A percentile compares a stretch with the other conserved stretches of the same genome.
Evolutionary conservation across 1,284 basidiomycete genomes (phyloP).

Genomic region (Leccinum insolens): DNA sequence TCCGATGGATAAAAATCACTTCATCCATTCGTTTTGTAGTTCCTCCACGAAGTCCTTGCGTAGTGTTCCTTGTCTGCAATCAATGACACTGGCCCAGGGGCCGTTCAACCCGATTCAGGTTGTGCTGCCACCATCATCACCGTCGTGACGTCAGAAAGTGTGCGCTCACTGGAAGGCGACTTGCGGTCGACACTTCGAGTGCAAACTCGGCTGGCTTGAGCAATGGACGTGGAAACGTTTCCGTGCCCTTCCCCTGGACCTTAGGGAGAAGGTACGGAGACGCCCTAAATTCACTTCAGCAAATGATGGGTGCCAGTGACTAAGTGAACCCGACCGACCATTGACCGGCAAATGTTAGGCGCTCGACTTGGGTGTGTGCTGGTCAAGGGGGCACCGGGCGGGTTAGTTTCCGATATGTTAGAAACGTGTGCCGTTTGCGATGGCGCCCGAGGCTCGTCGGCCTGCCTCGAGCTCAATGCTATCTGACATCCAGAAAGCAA

Average conservation of each 20-base stretch:
- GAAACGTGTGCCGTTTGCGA: neutral
- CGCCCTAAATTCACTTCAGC: neutral
- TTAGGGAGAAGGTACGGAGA: neutral
- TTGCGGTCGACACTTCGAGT: neutral
- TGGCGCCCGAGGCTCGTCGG: neutral
- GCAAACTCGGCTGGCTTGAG: neutral
- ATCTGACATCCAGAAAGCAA: neutral
- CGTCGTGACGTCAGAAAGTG: neutral
- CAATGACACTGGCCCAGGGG: neutral
- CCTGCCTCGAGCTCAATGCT: neutral
- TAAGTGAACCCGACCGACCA: neutral
- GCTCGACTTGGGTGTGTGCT: neutral
- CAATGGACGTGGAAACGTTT: neutral
- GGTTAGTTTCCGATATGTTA: neutral
- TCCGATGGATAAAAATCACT: neutral
- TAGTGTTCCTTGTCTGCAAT: neutral
- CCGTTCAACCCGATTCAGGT: too few relatives aligned
- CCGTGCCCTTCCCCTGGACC: neutral
- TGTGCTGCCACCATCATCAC: neutral
- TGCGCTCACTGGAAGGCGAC: neutral
- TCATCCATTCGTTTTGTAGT: neutral
- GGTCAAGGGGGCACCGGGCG: neutral
- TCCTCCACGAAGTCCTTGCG: neutral
- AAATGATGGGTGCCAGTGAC: neutral
- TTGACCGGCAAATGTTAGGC: neutral